Evolutionary conservation across 208 protist genomes (phyloP).

Genomic region (Histomonas meleagridis): DNA sequence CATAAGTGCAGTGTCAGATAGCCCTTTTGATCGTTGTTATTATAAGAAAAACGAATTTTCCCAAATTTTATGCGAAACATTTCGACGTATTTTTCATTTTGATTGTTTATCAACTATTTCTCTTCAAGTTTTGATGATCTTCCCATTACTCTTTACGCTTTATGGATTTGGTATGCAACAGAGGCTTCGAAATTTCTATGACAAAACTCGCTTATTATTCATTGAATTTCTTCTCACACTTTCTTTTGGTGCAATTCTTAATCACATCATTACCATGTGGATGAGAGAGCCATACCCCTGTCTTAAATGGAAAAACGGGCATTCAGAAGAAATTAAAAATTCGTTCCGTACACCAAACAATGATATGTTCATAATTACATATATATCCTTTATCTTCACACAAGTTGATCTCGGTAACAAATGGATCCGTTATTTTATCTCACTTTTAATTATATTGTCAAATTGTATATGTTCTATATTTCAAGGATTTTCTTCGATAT

Average conservation of each 20-base stretch:
- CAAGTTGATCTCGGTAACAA: not conserved
- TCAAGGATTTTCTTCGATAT: not conserved
- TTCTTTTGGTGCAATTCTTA: not conserved
- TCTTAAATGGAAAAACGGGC: not conserved
- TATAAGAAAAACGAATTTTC: not conserved
- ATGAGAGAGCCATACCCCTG: not conserved
- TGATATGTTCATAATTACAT: not conserved
- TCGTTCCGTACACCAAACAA: not conserved
- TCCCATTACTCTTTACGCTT: not conserved
- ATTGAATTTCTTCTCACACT: not conserved
- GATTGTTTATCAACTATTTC: not conserved
- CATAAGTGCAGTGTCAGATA: not conserved
- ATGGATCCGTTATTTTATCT: not conserved
- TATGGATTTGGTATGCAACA: constrained; percentile 17
- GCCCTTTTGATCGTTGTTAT: not conserved
- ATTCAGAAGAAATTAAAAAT: too few relatives aligned
- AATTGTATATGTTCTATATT: not conserved
- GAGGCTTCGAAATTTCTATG: constrained; percentile 1
- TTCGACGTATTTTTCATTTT: not conserved
- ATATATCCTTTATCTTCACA: not conserved
- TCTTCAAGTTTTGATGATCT: not conserved
- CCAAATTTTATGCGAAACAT: not conserved
- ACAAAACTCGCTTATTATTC: not conserved
- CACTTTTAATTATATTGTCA: not conserved
- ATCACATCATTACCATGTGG: not conserved